Conservation (phyloP, 2,329 filamentous ascomycete species). For the Penicillium concentricum region DNA sequence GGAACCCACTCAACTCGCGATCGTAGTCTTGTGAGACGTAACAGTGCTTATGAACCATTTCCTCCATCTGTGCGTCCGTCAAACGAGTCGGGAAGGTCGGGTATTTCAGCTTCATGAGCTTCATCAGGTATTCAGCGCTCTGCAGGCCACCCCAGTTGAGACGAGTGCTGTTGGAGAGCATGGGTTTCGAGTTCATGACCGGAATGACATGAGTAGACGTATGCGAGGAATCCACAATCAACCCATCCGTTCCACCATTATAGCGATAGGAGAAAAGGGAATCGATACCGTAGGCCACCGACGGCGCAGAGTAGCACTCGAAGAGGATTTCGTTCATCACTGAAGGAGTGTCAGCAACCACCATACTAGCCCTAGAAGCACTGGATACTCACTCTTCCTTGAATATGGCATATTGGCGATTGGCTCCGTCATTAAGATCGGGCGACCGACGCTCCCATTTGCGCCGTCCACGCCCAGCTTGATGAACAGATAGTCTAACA, state of each 20-base stretch:
- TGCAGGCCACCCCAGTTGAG: conserved; percentile 95
- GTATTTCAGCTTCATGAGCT: conserved; percentile 88
- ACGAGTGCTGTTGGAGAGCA: conserved; percentile 80
- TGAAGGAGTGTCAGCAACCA: conserved; percentile 41
- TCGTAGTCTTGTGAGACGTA: conserved; percentile 86
- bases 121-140: conserved; percentile 84
- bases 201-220: conserved; percentile 95
- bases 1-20: conserved; percentile 68
- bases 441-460: conserved; percentile 74
- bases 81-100: conserved; percentile 84
- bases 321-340: conserved; percentile 98
- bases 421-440: conserved; percentile 93
- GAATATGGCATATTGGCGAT: conserved; percentile 89
- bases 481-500: conserved; percentile 91
- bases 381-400: conserved; percentile 67
- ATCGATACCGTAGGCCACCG: conserved; percentile 90
- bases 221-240: conserved; percentile 89
- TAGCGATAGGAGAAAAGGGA: conserved; percentile 93
- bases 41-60: conserved; percentile 83
- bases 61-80: conserved; percentile 80
- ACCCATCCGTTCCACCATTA: conserved; percentile 81
- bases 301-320: conserved; percentile 89
- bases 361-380: background rate
- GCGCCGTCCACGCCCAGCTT: conserved; percentile 81
- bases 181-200: conserved; percentile 79